Conservation (phyloP, 1,284 basidiomycete genomes). For the Thecaphora frezii region DNA sequence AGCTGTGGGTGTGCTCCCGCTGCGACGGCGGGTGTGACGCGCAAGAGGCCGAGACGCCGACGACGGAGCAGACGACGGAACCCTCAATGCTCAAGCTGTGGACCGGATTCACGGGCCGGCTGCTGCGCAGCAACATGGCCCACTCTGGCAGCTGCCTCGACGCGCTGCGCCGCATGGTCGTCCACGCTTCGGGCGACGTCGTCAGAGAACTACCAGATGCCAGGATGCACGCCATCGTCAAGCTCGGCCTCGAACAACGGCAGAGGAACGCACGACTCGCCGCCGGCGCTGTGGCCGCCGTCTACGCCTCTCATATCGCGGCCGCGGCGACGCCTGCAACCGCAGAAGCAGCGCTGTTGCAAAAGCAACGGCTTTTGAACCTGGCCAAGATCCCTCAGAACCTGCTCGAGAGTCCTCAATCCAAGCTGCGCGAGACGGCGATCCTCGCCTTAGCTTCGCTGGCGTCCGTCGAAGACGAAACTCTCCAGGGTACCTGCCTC, state of each 20-base stretch:
- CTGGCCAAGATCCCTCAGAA: slow-evolving; percentile 15
- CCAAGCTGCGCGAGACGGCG: slow-evolving; percentile 28
- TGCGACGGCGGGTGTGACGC: background rate
- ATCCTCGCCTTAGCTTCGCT: slow-evolving; percentile 31
- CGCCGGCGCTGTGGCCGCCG: background rate
- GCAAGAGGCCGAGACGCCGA: background rate
- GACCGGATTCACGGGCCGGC: background rate
- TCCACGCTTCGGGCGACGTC: background rate
- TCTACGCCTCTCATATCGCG: background rate
- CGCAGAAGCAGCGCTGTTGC: background rate
- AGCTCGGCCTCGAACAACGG: background rate
- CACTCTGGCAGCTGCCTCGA: background rate
- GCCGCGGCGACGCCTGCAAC: background rate
- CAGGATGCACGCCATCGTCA: background rate
- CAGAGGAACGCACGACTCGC: background rate
- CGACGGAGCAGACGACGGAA: background rate
- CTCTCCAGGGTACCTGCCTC: slow-evolving; percentile 31
- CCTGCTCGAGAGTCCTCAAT: slow-evolving; percentile 8
- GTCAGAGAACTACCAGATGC: background rate
- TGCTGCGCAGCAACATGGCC: background rate
- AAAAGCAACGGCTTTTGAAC: background rate
- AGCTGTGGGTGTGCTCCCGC: background rate
- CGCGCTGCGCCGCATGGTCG: background rate
- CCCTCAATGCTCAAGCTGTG: background rate
- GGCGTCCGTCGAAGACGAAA: slow-evolving; percentile 21